phyloP scores from a whole-genome alignment of 202 grass and related monocot species.

The Carex sylvatica region DNA sequence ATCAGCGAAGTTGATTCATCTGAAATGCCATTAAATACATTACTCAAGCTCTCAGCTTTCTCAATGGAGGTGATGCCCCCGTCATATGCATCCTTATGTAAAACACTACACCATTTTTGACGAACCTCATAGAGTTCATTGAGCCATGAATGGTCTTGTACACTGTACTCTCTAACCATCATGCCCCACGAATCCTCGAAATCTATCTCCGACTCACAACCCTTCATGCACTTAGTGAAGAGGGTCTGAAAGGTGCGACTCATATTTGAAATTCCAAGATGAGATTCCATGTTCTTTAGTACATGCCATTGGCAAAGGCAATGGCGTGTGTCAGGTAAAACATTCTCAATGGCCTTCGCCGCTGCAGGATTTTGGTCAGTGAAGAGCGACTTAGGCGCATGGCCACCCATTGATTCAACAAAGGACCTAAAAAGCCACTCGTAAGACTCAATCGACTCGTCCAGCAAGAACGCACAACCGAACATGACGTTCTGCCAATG shows the following conservation, averaged over 20 bases:
- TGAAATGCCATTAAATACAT: slow-evolving; percentile 47
- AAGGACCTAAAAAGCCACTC: slow-evolving; percentile 76
- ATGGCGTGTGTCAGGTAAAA: slow-evolving; percentile 56
- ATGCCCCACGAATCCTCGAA: slow-evolving; percentile 70
- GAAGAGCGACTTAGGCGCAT: slow-evolving; percentile 61
- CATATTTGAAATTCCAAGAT: slow-evolving; percentile 56
- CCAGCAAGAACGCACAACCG: slow-evolving; percentile 67
- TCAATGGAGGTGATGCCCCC: slow-evolving; percentile 51
- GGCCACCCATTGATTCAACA: slow-evolving; percentile 64
- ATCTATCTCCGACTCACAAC: slow-evolving; percentile 57
- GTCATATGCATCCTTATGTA: slow-evolving; percentile 73
- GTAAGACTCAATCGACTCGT: slow-evolving; percentile 55
- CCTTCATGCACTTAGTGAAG: slow-evolving; percentile 66
- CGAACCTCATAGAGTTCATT: slow-evolving; percentile 56
- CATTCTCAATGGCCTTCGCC: slow-evolving; percentile 54
- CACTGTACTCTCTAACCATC: slow-evolving; percentile 51
- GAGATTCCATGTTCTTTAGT: slow-evolving; percentile 47
- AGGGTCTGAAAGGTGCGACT: slow-evolving; percentile 47
- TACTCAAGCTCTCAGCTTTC: slow-evolving; percentile 41
- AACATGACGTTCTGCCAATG: slow-evolving; percentile 63
- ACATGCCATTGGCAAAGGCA: slow-evolving; percentile 50
- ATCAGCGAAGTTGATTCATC: slow-evolving; percentile 50
- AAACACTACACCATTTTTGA: slow-evolving; percentile 67
- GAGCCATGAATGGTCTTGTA: slow-evolving; percentile 64
- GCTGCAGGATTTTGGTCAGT: slow-evolving; percentile 60